Evolutionary conservation across 129 eudicot genomes (phyloP).

Genomic region (Escallonia herrerae): DNA sequence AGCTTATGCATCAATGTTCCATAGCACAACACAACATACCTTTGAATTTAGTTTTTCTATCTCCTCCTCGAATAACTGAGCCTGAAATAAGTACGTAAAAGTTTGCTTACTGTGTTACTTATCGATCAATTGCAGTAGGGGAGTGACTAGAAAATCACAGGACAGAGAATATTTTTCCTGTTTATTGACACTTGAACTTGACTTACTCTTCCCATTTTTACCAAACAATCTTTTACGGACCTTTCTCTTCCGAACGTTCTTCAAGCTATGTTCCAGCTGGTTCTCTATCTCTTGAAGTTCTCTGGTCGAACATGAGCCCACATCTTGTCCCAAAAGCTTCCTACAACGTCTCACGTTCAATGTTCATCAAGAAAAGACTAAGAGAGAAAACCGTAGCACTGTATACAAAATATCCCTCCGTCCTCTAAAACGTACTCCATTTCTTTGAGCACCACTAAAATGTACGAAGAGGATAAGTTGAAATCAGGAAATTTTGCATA

Average conservation of each 20-base stretch:
- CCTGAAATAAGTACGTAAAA: not conserved
- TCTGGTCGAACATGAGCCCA: slow-evolving; percentile 7
- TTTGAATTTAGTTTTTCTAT: not conserved
- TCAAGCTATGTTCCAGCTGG: slow-evolving; percentile 14
- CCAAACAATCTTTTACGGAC: not conserved
- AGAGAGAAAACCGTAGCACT: too few relatives aligned
- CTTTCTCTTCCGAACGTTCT: slow-evolving; percentile 6
- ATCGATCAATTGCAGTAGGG: not conserved
- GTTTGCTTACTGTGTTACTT: not conserved
- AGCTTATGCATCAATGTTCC: not conserved
- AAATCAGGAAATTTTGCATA: too few relatives aligned
- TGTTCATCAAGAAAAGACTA: too few relatives aligned
- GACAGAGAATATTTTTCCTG: too few relatives aligned
- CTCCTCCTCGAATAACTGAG: slow-evolving; percentile 2
- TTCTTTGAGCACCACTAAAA: not conserved
- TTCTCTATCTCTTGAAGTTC: slow-evolving; percentile 13
- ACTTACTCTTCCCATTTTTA: too few relatives aligned
- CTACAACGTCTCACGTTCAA: not conserved
- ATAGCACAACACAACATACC: not conserved
- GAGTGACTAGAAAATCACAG: too few relatives aligned
- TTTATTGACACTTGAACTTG: too few relatives aligned
- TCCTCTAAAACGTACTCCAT: too few relatives aligned
- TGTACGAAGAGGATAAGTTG: not conserved
- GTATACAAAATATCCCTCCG: too few relatives aligned
- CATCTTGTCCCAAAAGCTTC: slow-evolving; percentile 14